Conservation (phyloP, 108 stramenopile species). For the Thalassiosira profunda region DNA sequence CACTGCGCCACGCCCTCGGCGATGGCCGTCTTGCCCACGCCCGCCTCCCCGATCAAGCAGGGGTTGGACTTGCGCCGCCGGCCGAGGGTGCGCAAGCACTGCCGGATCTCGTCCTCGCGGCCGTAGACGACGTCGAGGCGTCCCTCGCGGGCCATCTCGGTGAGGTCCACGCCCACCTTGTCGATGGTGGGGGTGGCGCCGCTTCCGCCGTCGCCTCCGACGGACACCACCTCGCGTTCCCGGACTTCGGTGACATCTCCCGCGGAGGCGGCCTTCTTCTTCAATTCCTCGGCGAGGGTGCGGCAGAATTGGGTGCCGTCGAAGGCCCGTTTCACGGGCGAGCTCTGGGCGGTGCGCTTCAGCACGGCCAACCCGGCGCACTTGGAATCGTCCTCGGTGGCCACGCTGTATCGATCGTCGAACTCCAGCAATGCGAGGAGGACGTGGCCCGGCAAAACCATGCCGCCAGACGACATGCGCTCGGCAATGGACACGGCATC, state of each 20-base stretch:
- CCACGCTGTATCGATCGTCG: conserved; percentile 47
- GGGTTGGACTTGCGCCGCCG: conserved; percentile 92
- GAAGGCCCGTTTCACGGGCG: conserved; percentile 20
- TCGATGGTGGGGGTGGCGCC: conserved; percentile 60
- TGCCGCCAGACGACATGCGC: conserved; percentile 24
- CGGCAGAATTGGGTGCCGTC: conserved; percentile 47
- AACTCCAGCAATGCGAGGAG: conserved; percentile 45
- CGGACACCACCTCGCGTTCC: conserved; percentile 54
- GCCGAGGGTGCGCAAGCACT: conserved; percentile 73
- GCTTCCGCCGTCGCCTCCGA: conserved; percentile 50
- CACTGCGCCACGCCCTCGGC: conserved; percentile 90
- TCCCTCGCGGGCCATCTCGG: conserved; percentile 74
- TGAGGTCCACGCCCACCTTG: conserved; percentile 79
- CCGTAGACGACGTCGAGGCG: conserved; percentile 74
- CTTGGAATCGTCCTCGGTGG: conserved; percentile 37
- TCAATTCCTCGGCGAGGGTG: conserved; percentile 27
- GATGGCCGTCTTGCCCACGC: conserved; percentile 91
- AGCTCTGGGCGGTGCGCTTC: conserved; percentile 5
- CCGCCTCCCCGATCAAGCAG: conserved; percentile 66
- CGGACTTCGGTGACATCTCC: conserved; percentile 41
- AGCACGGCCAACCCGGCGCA: conserved; percentile 39
- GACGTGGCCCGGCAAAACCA: conserved; percentile 52
- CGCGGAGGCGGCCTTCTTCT: conserved; percentile 10
- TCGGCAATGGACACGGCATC: conserved; percentile 44
- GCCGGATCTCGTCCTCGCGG: conserved; percentile 80